These are phyloP conservation scores for Wickerhamiella pararugosa DNA, from an alignment of 1,139 yeast genomes.

Conservation along the genomic window DNA sequence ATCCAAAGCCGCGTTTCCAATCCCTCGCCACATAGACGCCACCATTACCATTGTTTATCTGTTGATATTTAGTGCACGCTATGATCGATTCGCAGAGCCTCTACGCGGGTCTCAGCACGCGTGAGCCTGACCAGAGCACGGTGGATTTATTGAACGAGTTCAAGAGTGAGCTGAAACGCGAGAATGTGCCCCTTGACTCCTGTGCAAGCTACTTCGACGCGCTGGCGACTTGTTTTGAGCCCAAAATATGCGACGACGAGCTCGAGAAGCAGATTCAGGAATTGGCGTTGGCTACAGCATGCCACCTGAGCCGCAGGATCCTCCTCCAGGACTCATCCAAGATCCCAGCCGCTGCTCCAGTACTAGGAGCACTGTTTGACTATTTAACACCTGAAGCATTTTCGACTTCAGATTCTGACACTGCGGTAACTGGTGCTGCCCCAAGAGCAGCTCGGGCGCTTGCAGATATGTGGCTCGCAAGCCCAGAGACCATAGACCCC, in stretches of 20 bases:
- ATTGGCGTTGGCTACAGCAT: conserved; percentile 48
- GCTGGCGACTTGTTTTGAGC: not conserved
- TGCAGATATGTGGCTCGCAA: conserved; percentile 53
- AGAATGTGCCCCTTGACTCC: conserved; percentile 30
- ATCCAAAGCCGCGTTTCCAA: not conserved
- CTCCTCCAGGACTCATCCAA: conserved; percentile 54
- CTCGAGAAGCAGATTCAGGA: conserved; percentile 22
- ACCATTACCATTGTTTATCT: no score
- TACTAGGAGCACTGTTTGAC: conserved; percentile 43
- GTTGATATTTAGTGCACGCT: no score
- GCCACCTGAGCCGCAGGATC: conserved; percentile 63
- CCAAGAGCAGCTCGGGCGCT: conserved; percentile 37
- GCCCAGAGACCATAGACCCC: conserved; percentile 41
- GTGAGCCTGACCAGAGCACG: no score
- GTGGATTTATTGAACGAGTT: conserved; percentile 22
- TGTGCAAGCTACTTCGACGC: conserved; percentile 5
- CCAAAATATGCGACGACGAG: conserved; percentile 24
- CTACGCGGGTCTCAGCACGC: no score
- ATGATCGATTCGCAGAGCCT: no score
- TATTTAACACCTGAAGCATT: conserved; percentile 22
- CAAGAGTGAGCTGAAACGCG: conserved; percentile 57
- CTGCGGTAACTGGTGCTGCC: conserved; percentile 29
- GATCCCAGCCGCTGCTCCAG: conserved; percentile 35
- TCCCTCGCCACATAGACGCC: not conserved
- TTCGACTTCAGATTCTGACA: conserved; percentile 26